phyloP scores from a whole-genome alignment of 2,329 filamentous ascomycete genomes.

The Xylariaceae sp. region DNA sequence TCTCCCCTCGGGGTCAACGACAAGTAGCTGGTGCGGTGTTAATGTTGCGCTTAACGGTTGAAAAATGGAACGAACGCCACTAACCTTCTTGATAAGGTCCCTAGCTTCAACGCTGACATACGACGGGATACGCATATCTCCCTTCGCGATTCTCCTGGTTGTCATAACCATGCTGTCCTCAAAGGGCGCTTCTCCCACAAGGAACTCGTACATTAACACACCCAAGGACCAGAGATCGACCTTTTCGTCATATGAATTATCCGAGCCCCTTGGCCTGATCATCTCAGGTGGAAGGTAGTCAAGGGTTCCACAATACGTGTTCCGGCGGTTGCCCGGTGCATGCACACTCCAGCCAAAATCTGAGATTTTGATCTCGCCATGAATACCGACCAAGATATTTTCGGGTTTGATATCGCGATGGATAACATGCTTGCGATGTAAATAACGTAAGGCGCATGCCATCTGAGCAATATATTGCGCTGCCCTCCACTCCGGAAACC shows the following conservation, averaged over 20 bases:
- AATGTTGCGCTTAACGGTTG: neutral
- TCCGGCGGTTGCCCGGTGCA: constrained; percentile 87
- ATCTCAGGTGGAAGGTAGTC: constrained; percentile 98
- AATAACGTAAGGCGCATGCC: constrained; percentile 82
- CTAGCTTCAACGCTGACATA: constrained; percentile 89
- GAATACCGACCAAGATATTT: constrained; percentile 92
- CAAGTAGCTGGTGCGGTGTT: constrained; percentile 68
- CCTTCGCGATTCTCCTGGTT: constrained; percentile 81
- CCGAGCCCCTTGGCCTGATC: constrained; percentile 78
- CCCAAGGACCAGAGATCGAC: constrained; percentile 95
- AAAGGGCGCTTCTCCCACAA: constrained; percentile 95
- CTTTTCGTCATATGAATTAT: constrained; percentile 92
- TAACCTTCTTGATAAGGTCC: constrained; percentile 88
- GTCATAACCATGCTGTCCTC: constrained; percentile 95
- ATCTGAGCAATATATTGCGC: constrained; percentile 88
- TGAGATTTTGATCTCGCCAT: constrained; percentile 96
- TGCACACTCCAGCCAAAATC: constrained; percentile 99
- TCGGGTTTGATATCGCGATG: constrained; percentile 97
- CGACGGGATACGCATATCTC: constrained; percentile 83
- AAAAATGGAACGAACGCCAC: constrained; percentile 35
- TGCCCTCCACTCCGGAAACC: constrained; percentile 83
- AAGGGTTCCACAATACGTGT: constrained; percentile 96
- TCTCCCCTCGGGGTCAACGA: constrained; percentile 90
- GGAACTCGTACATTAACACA: constrained; percentile 92
- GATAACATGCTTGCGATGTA: constrained; percentile 96